Conservation (phyloP, 2,329 filamentous ascomycete species). For the Diaporthe sp. region DNA sequence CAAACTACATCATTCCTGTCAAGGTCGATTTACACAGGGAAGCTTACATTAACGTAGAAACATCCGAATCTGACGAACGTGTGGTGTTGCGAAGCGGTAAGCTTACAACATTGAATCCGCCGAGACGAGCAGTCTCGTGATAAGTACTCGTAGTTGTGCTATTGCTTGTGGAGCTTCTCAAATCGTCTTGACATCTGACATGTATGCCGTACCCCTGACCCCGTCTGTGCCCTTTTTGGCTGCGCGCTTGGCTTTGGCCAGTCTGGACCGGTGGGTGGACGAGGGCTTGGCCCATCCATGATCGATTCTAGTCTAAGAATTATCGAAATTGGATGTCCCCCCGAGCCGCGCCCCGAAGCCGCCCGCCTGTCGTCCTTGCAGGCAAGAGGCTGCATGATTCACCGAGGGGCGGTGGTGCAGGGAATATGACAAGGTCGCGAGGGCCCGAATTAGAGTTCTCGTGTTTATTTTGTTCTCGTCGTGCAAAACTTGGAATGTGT, state of each 20-base stretch:
- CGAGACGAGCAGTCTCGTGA: conserved; percentile 7
- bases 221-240: conserved; percentile 28
- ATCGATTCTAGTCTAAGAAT: conserved; percentile 11
- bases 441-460: conserved; percentile 25
- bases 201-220: conserved; percentile 22
- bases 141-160: neutral
- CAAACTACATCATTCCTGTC: neutral
- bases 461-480: neutral
- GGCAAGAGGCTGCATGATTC: conserved; percentile 14
- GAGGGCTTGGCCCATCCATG: conserved; percentile 29
- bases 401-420: conserved; percentile 16
- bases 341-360: conserved; percentile 8
- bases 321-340: conserved; percentile 18
- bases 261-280: conserved; percentile 9
- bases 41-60: neutral
- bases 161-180: conserved; percentile 27
- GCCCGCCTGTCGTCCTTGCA: conserved; percentile 12
- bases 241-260: neutral
- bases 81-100: neutral
- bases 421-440: conserved; percentile 20
- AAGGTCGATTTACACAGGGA: neutral
- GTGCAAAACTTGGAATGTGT: neutral
- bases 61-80: neutral
- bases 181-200: conserved; percentile 29
- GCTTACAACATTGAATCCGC: conserved; percentile 5